phyloP scores from a whole-genome alignment of 768 basidiomycete species.

The Mycena galericulata region DNA sequence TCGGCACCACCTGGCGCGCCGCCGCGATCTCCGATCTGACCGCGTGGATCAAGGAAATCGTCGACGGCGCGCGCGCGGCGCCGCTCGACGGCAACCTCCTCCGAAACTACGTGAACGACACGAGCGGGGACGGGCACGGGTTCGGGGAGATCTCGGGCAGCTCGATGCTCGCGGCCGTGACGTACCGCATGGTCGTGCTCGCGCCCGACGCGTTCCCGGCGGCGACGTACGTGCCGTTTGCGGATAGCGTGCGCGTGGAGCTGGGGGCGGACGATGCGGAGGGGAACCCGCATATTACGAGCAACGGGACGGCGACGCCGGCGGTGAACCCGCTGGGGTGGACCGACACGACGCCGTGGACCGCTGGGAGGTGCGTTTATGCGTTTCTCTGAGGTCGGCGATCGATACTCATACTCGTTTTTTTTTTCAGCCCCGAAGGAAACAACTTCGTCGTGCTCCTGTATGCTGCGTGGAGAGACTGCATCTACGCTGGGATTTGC shows the following conservation, averaged over 20 bases:
- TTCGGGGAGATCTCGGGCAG: conserved; percentile 60
- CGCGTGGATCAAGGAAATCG: conserved; percentile 53
- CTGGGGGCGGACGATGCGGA: background rate
- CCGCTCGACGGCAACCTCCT: conserved; percentile 49
- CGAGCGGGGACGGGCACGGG: conserved; percentile 39
- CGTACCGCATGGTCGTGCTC: conserved; percentile 49
- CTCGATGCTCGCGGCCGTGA: conserved; percentile 51
- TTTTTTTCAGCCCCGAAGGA: conserved; percentile 47
- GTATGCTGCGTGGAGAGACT: no score
- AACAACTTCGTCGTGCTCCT: conserved; percentile 54
- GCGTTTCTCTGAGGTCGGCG: background rate
- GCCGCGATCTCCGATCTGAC: conserved; percentile 46
- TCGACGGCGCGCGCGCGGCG: conserved; percentile 48
- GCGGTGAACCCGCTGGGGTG: conserved; percentile 56
- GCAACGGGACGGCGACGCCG: conserved; percentile 46
- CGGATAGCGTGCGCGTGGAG: conserved; percentile 40
- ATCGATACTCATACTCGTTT: background rate
- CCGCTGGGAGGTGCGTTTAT: conserved; percentile 42
- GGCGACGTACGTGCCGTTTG: conserved; percentile 38
- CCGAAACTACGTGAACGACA: conserved; percentile 55
- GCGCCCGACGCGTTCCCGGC: conserved; percentile 29
- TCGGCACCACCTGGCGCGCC: conserved; percentile 34
- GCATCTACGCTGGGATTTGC: conserved; percentile 55
- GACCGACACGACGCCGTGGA: conserved; percentile 48
- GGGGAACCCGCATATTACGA: conserved; percentile 39